Percentiles rank a stretch among this genome's conserved stretches.
These are phyloP conservation scores for Circinella umbellata DNA, from an alignment of 371 early-diverging fungal genomes.

Conservation along the genomic window DNA sequence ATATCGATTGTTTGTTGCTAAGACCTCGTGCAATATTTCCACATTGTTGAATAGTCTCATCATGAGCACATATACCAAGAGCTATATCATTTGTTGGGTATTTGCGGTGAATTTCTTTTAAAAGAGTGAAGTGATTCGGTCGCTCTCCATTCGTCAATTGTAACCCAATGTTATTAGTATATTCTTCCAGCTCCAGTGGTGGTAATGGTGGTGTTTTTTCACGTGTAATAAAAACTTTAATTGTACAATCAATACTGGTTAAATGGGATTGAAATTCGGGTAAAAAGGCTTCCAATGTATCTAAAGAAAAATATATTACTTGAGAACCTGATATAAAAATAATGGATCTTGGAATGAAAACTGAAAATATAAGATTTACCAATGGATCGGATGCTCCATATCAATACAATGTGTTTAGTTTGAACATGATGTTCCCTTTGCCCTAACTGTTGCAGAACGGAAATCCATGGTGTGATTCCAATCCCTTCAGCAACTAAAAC, in stretches of 20 bases:
- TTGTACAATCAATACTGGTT: background rate
- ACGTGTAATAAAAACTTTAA: slow-evolving; percentile 17
- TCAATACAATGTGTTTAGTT: slow-evolving; percentile 22
- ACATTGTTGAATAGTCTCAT: slow-evolving; percentile 25
- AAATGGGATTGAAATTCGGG: slow-evolving; percentile 11
- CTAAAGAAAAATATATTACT: background rate
- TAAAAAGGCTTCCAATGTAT: slow-evolving; percentile 14
- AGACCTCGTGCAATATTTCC: slow-evolving; percentile 22
- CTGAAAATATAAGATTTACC: slow-evolving; percentile 18
- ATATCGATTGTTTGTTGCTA: slow-evolving; percentile 28
- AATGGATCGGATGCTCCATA: slow-evolving; percentile 34
- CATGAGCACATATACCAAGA: slow-evolving; percentile 43
- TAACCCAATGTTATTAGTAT: background rate
- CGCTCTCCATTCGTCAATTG: slow-evolving; percentile 16
- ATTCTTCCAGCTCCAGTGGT: background rate
- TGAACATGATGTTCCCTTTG: slow-evolving; percentile 19
- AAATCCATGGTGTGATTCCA: slow-evolving; percentile 52
- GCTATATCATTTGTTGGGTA: slow-evolving; percentile 17
- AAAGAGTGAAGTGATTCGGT: slow-evolving; percentile 22
- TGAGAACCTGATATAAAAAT: background rate
- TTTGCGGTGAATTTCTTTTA: slow-evolving; percentile 14
- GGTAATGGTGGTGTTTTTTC: background rate
- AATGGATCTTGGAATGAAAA: background rate
- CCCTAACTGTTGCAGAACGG: slow-evolving; percentile 32
- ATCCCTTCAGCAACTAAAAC: slow-evolving; percentile 47